Base-by-base conservation (phyloP, 495 filamentous ascomycete species). In the Trichocladium uniseriatum region DNA sequence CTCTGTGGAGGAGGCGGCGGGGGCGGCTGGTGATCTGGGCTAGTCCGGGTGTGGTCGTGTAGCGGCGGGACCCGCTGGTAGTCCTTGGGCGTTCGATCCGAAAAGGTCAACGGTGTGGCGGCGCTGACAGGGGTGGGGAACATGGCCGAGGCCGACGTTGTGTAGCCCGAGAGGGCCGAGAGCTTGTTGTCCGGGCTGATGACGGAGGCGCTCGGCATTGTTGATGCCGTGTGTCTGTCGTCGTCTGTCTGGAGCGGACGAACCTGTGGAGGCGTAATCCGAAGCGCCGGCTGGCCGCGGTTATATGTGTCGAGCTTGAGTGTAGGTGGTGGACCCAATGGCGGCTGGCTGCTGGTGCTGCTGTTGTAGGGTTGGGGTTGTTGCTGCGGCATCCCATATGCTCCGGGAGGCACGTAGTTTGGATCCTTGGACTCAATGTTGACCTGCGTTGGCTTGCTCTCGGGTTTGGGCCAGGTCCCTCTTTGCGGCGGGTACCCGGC, bases 361-460 rank as follows among this genome's bases (percentile, higher is more conserved):
- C 34, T 48, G 38, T n/a, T 54, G 55, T 54, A 64, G 31, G 55
- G n/a, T n/a, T 29, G 57, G 52, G 47, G 60, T 31, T 41, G 62
- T 51, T 71, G 67, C 57, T 72, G 67, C 68, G 65, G 66, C 79
- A 74, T 70, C 68, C 76, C 67, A 70, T 63, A 81, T 51, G 58
- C 80, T 63, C 55, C 79, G 48, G 68, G 83, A 79, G 57, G 82
- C 71, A 76, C 66, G 43, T 76, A 76, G 52, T 67, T 74, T 0
- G 72, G 72, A 53, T 89, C 86, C 68, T 92, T 95, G 7, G 88
- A 90, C 64, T 94, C 87, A 21, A 95, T 76, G 37, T 82, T 88
- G 53, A 94, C 74, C 34, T 87, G 84, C 4, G 78, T 56, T 60
- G 80, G 61, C 42, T 80, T 75, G 57, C 61, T 73, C 56, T 79